These are phyloP conservation scores for Centrapalus pauciflorus DNA, from an alignment of 129 eudicot species.

Conservation along the genomic window DNA sequence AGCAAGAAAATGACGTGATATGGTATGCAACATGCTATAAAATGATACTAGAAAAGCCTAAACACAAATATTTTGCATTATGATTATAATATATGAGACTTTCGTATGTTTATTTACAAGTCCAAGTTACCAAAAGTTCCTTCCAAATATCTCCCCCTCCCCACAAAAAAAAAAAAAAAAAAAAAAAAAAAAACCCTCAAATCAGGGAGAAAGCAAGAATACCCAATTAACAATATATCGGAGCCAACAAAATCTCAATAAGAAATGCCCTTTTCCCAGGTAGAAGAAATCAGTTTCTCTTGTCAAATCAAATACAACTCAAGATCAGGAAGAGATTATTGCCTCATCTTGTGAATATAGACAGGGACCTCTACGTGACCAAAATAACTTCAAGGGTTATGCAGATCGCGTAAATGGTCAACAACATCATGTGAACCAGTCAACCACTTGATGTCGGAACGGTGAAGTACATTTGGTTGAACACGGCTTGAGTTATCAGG, in stretches of 20 bases:
- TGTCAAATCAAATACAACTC: conserved; percentile 20
- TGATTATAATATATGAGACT: conserved; percentile 14
- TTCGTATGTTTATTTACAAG: conserved; percentile 13
- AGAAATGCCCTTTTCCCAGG: background rate
- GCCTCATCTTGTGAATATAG: background rate
- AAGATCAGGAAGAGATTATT: conserved; percentile 14
- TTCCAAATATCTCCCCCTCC: background rate
- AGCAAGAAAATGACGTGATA: too few species aligned
- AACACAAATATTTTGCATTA: conserved; percentile 3
- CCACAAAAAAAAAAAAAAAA: background rate
- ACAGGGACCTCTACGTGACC: too few species aligned
- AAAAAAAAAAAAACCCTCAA: background rate
- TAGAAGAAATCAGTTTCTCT: conserved; percentile 20
- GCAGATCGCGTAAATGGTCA: conserved; percentile 56
- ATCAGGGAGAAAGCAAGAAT: background rate
- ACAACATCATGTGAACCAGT: conserved; percentile 61
- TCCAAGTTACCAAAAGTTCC: conserved; percentile 1
- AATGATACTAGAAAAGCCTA: too few species aligned
- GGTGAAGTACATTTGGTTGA: conserved; percentile 59
- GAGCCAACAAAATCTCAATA: background rate
- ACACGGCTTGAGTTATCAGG: conserved; percentile 16
- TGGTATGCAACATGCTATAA: too few species aligned
- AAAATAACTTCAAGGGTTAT: conserved; percentile 42
- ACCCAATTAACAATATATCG: conserved; percentile 8
- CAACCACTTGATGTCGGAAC: conserved; percentile 61